These are phyloP conservation scores for Talaromyces trachyspermus DNA, from an alignment of 495 filamentous ascomycete species.

Conservation along the genomic window DNA sequence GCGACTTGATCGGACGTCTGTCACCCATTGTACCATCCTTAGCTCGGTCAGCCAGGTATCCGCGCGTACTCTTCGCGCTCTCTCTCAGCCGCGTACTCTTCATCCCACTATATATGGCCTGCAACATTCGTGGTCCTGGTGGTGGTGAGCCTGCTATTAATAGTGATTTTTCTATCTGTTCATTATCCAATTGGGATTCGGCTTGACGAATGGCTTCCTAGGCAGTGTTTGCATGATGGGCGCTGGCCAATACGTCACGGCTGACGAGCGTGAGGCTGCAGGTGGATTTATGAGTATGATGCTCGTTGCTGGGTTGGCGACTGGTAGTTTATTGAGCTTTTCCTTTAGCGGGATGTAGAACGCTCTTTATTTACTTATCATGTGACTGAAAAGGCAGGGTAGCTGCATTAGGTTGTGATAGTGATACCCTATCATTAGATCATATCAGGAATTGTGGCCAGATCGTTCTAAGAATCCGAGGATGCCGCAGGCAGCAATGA, in stretches of 20 bases:
- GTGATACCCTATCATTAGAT: too few relatives aligned
- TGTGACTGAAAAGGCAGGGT: too few relatives aligned
- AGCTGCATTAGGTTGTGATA: too few relatives aligned
- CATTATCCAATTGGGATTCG: constrained; percentile 76
- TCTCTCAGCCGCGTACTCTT: constrained; percentile 58
- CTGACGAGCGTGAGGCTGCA: constrained; percentile 74
- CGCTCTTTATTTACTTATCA: not conserved
- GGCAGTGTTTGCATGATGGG: constrained; percentile 87
- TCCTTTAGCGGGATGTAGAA: constrained; percentile 41
- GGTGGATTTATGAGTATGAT: constrained; percentile 92
- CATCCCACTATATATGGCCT: constrained; percentile 81
- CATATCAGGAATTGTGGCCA: too few relatives aligned
- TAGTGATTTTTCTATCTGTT: constrained; percentile 86
- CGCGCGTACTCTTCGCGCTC: constrained; percentile 54
- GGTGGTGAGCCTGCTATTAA: constrained; percentile 52
- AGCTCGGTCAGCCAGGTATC: constrained; percentile 50
- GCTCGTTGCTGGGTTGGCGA: constrained; percentile 73
- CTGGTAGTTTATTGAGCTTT: constrained; percentile 87
- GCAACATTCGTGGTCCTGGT: constrained; percentile 66
- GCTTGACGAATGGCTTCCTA: constrained; percentile 77
- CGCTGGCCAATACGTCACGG: constrained; percentile 67
- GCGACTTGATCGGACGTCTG: constrained; percentile 76
- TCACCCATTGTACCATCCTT: constrained; percentile 53
- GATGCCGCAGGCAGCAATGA: too few relatives aligned
- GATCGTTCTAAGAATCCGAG: too few relatives aligned